Conservation (phyloP, 2,329 filamentous ascomycete species). For the Aureobasidium sp. region DNA sequence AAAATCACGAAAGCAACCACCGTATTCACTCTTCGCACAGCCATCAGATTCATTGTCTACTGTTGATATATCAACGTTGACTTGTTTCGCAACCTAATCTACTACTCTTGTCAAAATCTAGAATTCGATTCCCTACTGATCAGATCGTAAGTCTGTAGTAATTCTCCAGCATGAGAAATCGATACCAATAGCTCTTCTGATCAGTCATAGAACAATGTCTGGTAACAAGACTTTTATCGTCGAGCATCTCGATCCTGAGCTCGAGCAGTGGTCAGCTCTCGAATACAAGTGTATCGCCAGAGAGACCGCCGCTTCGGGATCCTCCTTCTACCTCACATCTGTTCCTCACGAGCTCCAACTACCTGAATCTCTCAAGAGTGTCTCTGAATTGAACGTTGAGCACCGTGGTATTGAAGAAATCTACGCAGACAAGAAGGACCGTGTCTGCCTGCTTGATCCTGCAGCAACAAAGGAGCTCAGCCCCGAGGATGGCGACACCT, state of each 20-base stretch:
- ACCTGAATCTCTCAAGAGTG: slow-evolving; percentile 48
- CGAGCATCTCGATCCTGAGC: slow-evolving; percentile 90
- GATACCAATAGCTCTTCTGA: not conserved
- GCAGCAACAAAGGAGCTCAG: slow-evolving; percentile 69
- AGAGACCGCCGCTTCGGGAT: slow-evolving; percentile 60
- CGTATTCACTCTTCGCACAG: not conserved
- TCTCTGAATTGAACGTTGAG: slow-evolving; percentile 61
- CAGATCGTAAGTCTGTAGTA: not conserved
- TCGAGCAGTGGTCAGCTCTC: slow-evolving; percentile 87
- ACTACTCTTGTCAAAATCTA: not conserved
- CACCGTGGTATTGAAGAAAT: slow-evolving; percentile 68
- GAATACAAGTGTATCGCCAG: slow-evolving; percentile 83
- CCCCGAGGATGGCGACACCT: slow-evolving; percentile 71
- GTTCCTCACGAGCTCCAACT: slow-evolving; percentile 58
- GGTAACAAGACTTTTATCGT: slow-evolving; percentile 68
- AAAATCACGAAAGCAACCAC: not conserved
- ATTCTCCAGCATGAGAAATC: not conserved
- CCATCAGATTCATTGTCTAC: not conserved
- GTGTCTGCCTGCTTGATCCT: slow-evolving; percentile 84
- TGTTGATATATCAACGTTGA: not conserved
- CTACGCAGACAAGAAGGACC: slow-evolving; percentile 60
- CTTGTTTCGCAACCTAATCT: not conserved
- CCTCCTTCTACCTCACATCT: slow-evolving; percentile 71
- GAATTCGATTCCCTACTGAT: not conserved
- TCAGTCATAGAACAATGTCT: not conserved